phyloP scores from a whole-genome alignment of 495 filamentous ascomycete species.

The Penicillium flavigenum region DNA sequence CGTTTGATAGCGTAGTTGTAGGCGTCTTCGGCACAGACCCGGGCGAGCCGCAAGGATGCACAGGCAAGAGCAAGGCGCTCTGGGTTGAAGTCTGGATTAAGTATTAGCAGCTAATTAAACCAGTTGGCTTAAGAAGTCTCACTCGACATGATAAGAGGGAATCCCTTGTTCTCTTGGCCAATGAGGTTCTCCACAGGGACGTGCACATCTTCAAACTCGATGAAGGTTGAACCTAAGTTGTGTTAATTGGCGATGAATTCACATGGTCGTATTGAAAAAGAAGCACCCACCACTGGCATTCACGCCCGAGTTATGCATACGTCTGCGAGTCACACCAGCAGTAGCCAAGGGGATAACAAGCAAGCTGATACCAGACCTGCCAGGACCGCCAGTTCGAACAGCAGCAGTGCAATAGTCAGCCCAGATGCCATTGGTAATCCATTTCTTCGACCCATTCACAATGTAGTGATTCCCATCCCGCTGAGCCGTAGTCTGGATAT shows the following conservation, averaged over 20 bases:
- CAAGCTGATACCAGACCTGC: slow-evolving; percentile 48
- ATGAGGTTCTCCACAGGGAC: slow-evolving; percentile 47
- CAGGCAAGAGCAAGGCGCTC: slow-evolving; percentile 47
- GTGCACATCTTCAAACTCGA: slow-evolving; percentile 48
- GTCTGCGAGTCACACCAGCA: slow-evolving; percentile 58
- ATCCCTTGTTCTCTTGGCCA: slow-evolving; percentile 49
- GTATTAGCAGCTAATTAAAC: background rate
- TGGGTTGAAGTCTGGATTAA: slow-evolving; percentile 44
- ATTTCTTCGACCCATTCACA: slow-evolving; percentile 58
- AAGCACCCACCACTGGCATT: slow-evolving; percentile 39
- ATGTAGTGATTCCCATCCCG: slow-evolving; percentile 48
- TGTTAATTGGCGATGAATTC: slow-evolving; percentile 3
- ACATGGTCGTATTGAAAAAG: slow-evolving; percentile 37
- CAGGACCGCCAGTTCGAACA: slow-evolving; percentile 53
- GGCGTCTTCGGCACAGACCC: slow-evolving; percentile 50
- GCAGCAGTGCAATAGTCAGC: slow-evolving; percentile 55
- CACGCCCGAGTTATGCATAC: slow-evolving; percentile 73
- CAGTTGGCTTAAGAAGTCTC: slow-evolving; percentile 2
- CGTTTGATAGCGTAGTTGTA: slow-evolving; percentile 50
- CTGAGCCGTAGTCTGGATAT: slow-evolving; percentile 51
- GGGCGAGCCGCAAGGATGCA: slow-evolving; percentile 42
- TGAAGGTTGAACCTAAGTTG: slow-evolving; percentile 43
- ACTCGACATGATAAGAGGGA: slow-evolving; percentile 52
- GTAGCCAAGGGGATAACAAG: slow-evolving; percentile 52
- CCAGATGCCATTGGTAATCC: slow-evolving; percentile 58